Evolutionary conservation across 495 filamentous ascomycete species (phyloP), one percentile per base, ranked within the genome.

Genomic region (Aspergillus avenaceus): DNA sequence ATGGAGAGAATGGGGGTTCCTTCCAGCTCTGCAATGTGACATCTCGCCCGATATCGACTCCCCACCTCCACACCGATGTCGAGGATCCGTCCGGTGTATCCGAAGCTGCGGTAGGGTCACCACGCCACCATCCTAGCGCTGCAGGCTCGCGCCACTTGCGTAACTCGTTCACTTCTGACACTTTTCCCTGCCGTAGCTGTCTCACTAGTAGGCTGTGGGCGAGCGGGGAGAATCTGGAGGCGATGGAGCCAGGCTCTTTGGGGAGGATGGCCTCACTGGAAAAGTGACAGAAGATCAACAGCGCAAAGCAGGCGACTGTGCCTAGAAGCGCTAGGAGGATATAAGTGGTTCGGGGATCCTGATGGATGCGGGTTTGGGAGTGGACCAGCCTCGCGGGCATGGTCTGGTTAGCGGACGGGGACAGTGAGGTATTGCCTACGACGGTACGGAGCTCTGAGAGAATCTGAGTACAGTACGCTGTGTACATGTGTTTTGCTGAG

Each of bases 11-110:
- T 38, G 36, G 36, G 16, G 36, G 36, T 7, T 38, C 36, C 14
- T 38, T 38, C 36, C 36, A 38, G 36, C 36, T 38, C 36, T 38
- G 36, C 36, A 38, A 16, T 18, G 36, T 38, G 14, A 38, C 36
- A 38, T 38, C 36, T 38, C 36, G 36, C 36, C 36, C 36, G 36
- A 38, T 38, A 38, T 38, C 36, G 36, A 38, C 36, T 38, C 36
- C 36, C 36, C 36, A 38, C 36, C 36, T 38, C 36, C 36, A 38
- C 36, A 16, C 16, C 36, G 36, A 16, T 0, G 6, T n/a, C n/a
- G n/a, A n/a, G n/a, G n/a, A n/a, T n/a, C n/a, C n/a, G n/a, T n/a
- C n/a, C n/a, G n/a, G n/a, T n/a, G n/a, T n/a, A n/a, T n/a, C n/a
- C n/a, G n/a, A n/a, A n/a, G n/a, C n/a, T n/a, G n/a, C n/a, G n/a